Evolutionary conservation across 2,329 filamentous ascomycete genomes (phyloP).

Genomic region (Tolypocladium tundrense): DNA sequence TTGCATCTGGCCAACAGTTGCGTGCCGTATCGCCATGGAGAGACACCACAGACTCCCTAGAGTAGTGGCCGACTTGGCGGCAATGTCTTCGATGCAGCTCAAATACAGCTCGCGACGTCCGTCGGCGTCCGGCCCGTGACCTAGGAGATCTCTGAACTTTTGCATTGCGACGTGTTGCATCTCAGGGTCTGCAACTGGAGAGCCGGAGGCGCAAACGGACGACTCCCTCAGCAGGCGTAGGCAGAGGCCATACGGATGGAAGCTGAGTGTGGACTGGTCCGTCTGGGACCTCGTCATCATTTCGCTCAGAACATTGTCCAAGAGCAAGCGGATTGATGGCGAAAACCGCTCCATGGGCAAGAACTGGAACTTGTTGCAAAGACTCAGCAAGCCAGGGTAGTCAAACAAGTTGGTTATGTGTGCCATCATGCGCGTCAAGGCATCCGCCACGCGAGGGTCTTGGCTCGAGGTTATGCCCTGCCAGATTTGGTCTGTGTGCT

Average conservation of each 20-base stretch:
- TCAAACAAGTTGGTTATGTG: slow-evolving; percentile 39
- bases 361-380: slow-evolving; percentile 60
- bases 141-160: slow-evolving; percentile 51
- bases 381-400: slow-evolving; percentile 44
- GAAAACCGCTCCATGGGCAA: slow-evolving; percentile 56
- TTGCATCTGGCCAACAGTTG: slow-evolving; percentile 40
- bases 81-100: slow-evolving; percentile 59
- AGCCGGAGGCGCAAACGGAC: slow-evolving; percentile 42
- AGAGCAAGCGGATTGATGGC: slow-evolving; percentile 49
- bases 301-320: slow-evolving; percentile 43
- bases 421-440: slow-evolving; percentile 57
- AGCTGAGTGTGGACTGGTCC: slow-evolving; percentile 21
- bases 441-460: slow-evolving; percentile 75
- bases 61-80: slow-evolving; percentile 49
- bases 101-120: slow-evolving; percentile 54
- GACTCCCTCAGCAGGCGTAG: slow-evolving; percentile 64
- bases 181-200: slow-evolving; percentile 46
- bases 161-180: slow-evolving; percentile 54
- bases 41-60: slow-evolving; percentile 66
- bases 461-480: slow-evolving; percentile 69
- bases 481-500: slow-evolving; percentile 76
- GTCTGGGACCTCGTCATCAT: slow-evolving; percentile 33
- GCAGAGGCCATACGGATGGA: slow-evolving; percentile 39
- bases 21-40: slow-evolving; percentile 33
- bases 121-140: slow-evolving; percentile 38